Base-by-base conservation (phyloP, 2,329 filamentous ascomycete species). In the Fusarium albosuccineum region DNA sequence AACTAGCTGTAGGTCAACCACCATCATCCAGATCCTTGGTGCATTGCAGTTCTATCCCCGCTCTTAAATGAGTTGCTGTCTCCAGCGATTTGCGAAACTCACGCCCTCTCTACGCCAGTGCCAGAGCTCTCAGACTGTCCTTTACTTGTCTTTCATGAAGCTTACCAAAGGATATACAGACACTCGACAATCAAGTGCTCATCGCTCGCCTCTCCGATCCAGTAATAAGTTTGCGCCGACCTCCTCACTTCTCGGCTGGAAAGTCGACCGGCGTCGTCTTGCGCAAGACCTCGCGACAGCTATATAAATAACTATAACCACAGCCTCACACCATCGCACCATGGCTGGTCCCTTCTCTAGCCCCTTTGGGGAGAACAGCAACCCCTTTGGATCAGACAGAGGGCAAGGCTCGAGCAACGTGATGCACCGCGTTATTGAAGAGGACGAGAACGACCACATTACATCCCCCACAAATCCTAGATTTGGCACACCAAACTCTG, bases 341-440 rank as follows among this genome's bases (percentile, higher is more conserved):
- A 94, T 94, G 91, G 89, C 93, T 70, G 88, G 89, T 77, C 89
- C 86, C 74, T 96, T 97, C 80, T 91, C 91, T 60, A 93, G 92
- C 78, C 87, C 89, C 49, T 88, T 89, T 68, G 87, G 86, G 79
- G 83, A 84, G 52, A 87, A 88, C 67, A 83, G 76, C 81, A 78
- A 73, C 67, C 69, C 67, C 52, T 63, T 73, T 73, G 71, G 71
- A 41, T 45, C 64, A 42, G 67, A 70, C 36, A 64, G 68, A 54
- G 66, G 68, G n/a, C 67, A 70, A 52, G 54, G 53, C 39, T 54
- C 64, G 40, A 46, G 60, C 53, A 78, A 80, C 63, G 64, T 74
- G 42, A 83, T 85, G 79, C 80, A 83, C 59, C 78, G 81, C 66
- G 87, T 92, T 64, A 89, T 95, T 60, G 93, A 97, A 80, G 93